Evolutionary conservation across 768 basidiomycete species (phyloP), one percentile per base, ranked within the genome.

Genomic region (Psilocybe sp.): DNA sequence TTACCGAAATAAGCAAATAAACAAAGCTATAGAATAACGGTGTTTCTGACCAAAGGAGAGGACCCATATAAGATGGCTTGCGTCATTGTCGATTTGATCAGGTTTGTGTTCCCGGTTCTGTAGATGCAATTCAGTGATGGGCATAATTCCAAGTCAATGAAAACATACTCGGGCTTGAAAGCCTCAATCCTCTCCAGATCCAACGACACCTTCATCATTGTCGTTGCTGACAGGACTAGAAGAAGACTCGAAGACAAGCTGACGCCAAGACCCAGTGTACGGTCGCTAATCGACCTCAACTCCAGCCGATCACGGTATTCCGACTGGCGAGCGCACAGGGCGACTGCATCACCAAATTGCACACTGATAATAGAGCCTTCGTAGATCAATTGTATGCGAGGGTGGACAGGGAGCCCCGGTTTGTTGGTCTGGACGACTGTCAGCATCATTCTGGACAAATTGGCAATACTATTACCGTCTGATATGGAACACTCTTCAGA

Each of bases 31-130:
- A 23, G 31, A 11, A 20, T 13, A 11, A 39, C 35, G 20, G 3
- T 15, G 12, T 13, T n/a, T 54, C 70, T 31, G 62, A 85, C 85
- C 61, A 84, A 77, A 18, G 83, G 73, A 56, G 82, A 71, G 20
- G 85, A 76, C 11, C 87, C 87, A 60, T 90, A 91, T 32, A 91
- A 61, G 54, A 92, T 89, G 10, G 89, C 89, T 61, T 92, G 88
- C 40, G 82, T 87, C 83, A 92, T 84, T 19, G 82, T 87, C 8
- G 86, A 84, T 65, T 86, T 86, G 62, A 91, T 80, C 19, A 92
- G 69, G 50, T 79, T 78, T 2, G 85, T 81, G 38, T 71, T 78
- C 51, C 83, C 89, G 49, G 74, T 81, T 45, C 84, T 87, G 48
- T 13, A 46, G 35, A 16, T 34, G 36, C 5, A 6, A 14, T 36